These are phyloP conservation scores for Recurvomyces mirabilis DNA, from an alignment of 495 filamentous ascomycete genomes.

Conservation along the genomic window DNA sequence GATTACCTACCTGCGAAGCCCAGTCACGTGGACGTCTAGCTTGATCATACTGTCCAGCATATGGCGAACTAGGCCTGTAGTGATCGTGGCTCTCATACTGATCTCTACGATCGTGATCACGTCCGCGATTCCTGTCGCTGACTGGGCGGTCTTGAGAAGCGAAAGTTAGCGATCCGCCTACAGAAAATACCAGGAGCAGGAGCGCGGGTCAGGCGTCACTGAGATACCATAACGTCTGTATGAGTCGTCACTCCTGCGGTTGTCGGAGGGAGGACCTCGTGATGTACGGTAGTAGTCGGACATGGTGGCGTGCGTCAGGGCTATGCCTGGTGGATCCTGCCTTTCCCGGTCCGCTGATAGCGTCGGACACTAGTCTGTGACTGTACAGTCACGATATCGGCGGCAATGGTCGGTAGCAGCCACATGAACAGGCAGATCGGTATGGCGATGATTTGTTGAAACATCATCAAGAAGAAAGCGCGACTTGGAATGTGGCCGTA, in stretches of 20 bases:
- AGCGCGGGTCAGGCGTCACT: neutral
- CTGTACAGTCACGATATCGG: no score
- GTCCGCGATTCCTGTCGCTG: neutral
- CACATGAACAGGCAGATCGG: no score
- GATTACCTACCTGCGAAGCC: no score
- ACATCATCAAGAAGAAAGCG: no score
- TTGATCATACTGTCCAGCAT: neutral
- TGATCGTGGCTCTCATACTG: neutral
- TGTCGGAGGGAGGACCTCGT: neutral
- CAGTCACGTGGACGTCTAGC: neutral
- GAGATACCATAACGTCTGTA: slow-evolving; percentile 3
- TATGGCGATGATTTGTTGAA: no score
- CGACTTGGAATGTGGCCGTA: no score
- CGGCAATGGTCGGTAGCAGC: no score
- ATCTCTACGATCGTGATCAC: neutral
- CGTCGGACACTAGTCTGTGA: no score
- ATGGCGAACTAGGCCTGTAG: neutral
- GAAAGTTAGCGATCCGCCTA: slow-evolving; percentile 9
- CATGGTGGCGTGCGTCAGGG: neutral
- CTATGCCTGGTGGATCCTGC: no score
- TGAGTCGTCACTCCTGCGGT: neutral
- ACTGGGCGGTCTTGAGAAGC: neutral
- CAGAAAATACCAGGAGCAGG: neutral
- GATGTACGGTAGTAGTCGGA: neutral
- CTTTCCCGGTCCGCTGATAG: no score